Base-by-base conservation (phyloP, 345 rosid genomes). In the Clausena lansium region DNA sequence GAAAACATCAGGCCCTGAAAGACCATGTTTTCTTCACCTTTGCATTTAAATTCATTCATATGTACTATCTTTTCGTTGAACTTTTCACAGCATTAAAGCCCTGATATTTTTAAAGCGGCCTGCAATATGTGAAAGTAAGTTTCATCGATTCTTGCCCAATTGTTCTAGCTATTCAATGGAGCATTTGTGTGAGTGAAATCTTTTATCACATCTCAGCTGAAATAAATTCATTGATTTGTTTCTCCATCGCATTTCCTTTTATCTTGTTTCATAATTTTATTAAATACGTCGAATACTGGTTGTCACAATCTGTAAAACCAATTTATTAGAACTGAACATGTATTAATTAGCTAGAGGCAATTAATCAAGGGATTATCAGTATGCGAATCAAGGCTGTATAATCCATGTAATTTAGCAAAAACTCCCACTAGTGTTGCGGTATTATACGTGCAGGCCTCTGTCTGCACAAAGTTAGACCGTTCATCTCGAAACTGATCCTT, bases 391-490 rank as follows among this genome's bases (percentile, higher is more conserved):
- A 45, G 25, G 50, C 25, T 57, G 30, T 73, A 55, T 72, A 81
- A 75, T 39, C 79, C 30, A 11, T 69, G 55, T 74, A 89, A 67
- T 35, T 78, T 85, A 55, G 91, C 91, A 71, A 91, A 85, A 69
- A 87, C 85, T 3, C 95, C 92, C 1, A 86, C 91, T 8, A 91
- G 80, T 4, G 85, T 61, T 22, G 92, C 91, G 0, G 91, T 88
- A 69, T 89, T 91, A 70, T 91, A 91, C 0, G 92, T 89, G 64
- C 95, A 91, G 0, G 93, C 90, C 82, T 91, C 93, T 0, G 92
- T 86, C 57, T 88, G 93, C 80, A 50, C 36, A 35, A 47, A 91
- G 70, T 87, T 88, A 19, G 69, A 73, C 75, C 93, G 78, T 1
- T 83, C 81, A 62, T 89, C 95, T 45, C 20, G 24, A 63, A 89